Evolutionary conservation across 768 basidiomycete species (phyloP).

Genomic region (Leucogyrophana mollusca): DNA sequence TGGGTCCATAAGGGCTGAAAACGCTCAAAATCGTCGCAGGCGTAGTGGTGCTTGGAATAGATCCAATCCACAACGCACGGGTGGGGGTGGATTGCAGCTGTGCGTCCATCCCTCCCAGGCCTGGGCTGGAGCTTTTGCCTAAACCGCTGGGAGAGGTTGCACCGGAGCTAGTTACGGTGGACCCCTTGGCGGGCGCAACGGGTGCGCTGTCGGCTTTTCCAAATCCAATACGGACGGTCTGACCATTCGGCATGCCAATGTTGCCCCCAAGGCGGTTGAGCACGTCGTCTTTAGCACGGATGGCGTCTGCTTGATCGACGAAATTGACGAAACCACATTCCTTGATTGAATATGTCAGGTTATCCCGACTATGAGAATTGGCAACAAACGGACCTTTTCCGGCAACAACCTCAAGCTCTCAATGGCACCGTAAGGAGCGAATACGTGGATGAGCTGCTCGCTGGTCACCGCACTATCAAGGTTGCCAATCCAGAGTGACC

Average conservation of each 20-base stretch:
- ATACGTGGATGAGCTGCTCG: constrained; percentile 92
- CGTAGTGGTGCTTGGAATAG: constrained; percentile 93
- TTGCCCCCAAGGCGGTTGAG: constrained; percentile 92
- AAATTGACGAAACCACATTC: constrained; percentile 99
- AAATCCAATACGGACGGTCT: constrained; percentile 96
- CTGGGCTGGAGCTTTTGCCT: constrained; percentile 51
- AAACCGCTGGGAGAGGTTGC: constrained; percentile 60
- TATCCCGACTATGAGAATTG: background rate
- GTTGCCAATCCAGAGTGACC: constrained; percentile 98
- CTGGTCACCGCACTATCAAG: constrained; percentile 92
- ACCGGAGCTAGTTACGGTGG: constrained; percentile 57
- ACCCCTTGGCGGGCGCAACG: constrained; percentile 81
- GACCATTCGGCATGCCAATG: constrained; percentile 92
- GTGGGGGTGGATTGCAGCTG: constrained; percentile 91
- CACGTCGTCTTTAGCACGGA: constrained; percentile 97
- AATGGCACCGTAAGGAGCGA: constrained; percentile 95
- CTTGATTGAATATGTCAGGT: constrained; percentile 44
- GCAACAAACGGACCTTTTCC: constrained; percentile 72
- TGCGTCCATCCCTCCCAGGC: constrained; percentile 72
- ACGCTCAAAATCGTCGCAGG: constrained; percentile 93
- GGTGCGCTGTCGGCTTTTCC: constrained; percentile 98
- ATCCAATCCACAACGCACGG: constrained; percentile 95
- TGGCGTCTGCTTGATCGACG: constrained; percentile 92
- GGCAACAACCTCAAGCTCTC: constrained; percentile 93
- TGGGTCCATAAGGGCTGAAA: constrained; percentile 96